These are phyloP conservation scores for Wickerhamiella parazyma DNA, from an alignment of 805 yeast species.

Conservation along the genomic window DNA sequence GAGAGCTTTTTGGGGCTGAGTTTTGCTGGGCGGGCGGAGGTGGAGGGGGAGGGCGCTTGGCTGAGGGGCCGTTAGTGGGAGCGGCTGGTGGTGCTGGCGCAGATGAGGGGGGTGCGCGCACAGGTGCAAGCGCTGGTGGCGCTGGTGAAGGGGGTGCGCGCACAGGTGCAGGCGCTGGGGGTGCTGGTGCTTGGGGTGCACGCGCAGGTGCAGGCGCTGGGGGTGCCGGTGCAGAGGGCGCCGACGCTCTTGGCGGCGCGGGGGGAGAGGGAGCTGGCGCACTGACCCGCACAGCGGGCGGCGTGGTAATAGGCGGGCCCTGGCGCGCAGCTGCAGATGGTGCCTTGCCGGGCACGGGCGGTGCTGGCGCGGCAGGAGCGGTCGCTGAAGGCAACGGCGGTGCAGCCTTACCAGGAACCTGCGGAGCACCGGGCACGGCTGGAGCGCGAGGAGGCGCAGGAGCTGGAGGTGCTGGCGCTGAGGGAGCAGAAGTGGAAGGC, in stretches of 20 bases:
- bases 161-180: conserved; percentile 15
- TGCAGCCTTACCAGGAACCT: conserved; percentile 7
- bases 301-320: conserved; percentile 17
- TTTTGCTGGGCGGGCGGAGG: conserved; percentile 13
- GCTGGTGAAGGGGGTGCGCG: conserved; percentile 13
- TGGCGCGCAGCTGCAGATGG: conserved; percentile 19
- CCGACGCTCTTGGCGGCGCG: conserved; percentile 16
- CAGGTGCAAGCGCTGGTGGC: conserved; percentile 13
- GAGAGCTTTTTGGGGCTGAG: conserved; percentile 4
- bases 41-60: conserved; percentile 6
- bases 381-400: conserved; percentile 10
- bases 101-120: conserved; percentile 14
- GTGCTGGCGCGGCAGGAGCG: conserved; percentile 20
- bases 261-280: conserved; percentile 13
- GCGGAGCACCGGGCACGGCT: conserved; percentile 25
- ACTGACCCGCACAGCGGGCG: conserved; percentile 13
- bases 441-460: conserved; percentile 18
- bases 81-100: conserved; percentile 13
- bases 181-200: conserved; percentile 14
- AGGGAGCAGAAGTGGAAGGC: conserved; percentile 6
- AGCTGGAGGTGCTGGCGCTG: not conserved
- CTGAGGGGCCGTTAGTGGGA: conserved; percentile 9
- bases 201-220: conserved; percentile 15
- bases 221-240: conserved; percentile 10
- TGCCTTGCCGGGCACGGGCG: conserved; percentile 21